A percentile compares a stretch with the other conserved stretches of the same genome.
phyloP scores from a whole-genome alignment of 495 filamentous ascomycete species.

The Penicillium herquei region DNA sequence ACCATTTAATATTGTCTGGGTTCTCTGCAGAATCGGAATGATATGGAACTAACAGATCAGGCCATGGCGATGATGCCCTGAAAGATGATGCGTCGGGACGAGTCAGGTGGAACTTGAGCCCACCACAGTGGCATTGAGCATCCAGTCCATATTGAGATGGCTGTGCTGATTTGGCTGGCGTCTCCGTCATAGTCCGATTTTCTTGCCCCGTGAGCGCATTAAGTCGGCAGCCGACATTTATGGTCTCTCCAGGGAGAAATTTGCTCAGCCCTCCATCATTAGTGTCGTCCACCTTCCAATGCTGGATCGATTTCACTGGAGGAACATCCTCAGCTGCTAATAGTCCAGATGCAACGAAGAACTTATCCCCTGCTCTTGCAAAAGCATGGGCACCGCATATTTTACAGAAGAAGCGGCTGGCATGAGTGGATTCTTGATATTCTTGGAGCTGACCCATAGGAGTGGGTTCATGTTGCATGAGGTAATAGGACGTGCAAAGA shows the following conservation, averaged over 20 bases:
- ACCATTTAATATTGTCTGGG: conserved; percentile 51
- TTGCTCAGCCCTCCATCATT: conserved; percentile 56
- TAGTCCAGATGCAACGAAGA: conserved; percentile 42
- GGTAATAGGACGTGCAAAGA: conserved; percentile 53
- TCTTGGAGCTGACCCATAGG: conserved; percentile 37
- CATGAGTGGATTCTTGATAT: conserved; percentile 47
- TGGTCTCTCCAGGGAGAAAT: conserved; percentile 38
- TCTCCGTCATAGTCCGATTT: background rate
- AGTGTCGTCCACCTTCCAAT: conserved; percentile 51
- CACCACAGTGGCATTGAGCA: conserved; percentile 42
- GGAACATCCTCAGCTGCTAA: conserved; percentile 33
- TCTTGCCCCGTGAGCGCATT: background rate
- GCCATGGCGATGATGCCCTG: conserved; percentile 45
- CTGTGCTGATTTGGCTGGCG: background rate
- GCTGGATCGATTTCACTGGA: conserved; percentile 38
- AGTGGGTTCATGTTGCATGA: conserved; percentile 32
- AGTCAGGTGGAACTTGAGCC: conserved; percentile 44
- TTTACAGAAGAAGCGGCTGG: conserved; percentile 65
- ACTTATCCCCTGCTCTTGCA: conserved; percentile 31
- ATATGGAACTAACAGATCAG: conserved; percentile 54
- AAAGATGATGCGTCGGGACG: conserved; percentile 40
- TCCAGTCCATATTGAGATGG: conserved; percentile 19
- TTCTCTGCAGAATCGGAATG: conserved; percentile 37
- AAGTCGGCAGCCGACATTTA: conserved; percentile 17
- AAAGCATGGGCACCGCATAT: conserved; percentile 68